Evolutionary conservation across 768 basidiomycete species (phyloP).

Genomic region (Obba rivulosa): DNA sequence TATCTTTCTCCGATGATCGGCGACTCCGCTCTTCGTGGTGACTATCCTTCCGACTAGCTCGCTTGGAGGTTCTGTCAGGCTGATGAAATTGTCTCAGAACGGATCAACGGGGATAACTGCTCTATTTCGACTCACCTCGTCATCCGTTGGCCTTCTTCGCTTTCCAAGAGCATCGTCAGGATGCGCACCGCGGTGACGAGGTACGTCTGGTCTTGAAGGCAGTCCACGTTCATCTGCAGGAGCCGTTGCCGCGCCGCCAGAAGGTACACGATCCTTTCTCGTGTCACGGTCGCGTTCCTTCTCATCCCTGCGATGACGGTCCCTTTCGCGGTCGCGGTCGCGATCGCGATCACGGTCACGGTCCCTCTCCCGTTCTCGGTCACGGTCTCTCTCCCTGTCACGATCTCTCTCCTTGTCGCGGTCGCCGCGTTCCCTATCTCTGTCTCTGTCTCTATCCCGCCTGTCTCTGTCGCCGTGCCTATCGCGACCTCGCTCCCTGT

Average conservation of each 20-base stretch:
- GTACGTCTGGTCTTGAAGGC: constrained; percentile 54
- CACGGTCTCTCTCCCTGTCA: constrained; percentile 19
- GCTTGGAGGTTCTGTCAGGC: constrained; percentile 74
- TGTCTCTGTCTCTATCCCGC: constrained; percentile 18
- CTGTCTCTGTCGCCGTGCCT: constrained; percentile 21
- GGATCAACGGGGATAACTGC: not conserved
- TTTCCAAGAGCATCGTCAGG: constrained; percentile 70
- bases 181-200: constrained; percentile 46
- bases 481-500: constrained; percentile 23
- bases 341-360: constrained; percentile 21
- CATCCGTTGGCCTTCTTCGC: constrained; percentile 61
- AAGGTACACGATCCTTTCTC: constrained; percentile 55
- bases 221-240: constrained; percentile 49
- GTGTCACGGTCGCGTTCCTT: constrained; percentile 59
- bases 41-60: constrained; percentile 72
- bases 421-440: constrained; percentile 17
- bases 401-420: constrained; percentile 24
- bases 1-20: constrained; percentile 62
- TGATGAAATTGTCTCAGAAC: constrained; percentile 24
- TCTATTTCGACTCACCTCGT: constrained; percentile 51
- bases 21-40: constrained; percentile 73
- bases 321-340: constrained; percentile 24
- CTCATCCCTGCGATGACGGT: constrained; percentile 29
- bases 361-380: constrained; percentile 24
- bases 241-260: constrained; percentile 28